phyloP scores from a whole-genome alignment of 2,329 filamentous ascomycete genomes.

The Neocucurbitaria cava region DNA sequence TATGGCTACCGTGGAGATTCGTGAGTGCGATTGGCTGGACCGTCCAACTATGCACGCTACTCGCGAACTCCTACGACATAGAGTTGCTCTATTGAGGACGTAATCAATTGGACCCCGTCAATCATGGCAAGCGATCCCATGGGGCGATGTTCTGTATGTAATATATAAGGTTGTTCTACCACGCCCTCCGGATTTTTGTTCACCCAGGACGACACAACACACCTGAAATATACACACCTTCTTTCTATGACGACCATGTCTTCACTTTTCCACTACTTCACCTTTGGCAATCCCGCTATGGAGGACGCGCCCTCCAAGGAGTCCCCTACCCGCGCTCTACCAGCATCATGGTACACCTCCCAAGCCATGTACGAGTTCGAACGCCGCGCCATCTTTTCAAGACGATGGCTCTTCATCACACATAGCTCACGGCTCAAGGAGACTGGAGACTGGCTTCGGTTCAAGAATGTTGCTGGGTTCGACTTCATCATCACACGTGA shows the following conservation, averaged over 20 bases:
- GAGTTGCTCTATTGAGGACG: background rate
- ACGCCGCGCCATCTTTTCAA: slow-evolving; percentile 54
- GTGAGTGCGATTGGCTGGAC: slow-evolving; percentile 2
- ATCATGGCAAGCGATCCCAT: background rate
- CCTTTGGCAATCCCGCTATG: slow-evolving; percentile 14
- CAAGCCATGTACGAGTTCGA: slow-evolving; percentile 56
- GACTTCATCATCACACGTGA: slow-evolving; percentile 29
- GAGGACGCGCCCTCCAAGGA: slow-evolving; percentile 3
- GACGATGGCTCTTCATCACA: slow-evolving; percentile 48
- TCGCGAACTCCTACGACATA: slow-evolving; percentile 1
- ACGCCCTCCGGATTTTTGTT: background rate
- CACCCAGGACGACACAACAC: background rate
- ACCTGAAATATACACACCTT: background rate
- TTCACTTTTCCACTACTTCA: slow-evolving; percentile 25
- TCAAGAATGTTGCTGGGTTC: slow-evolving; percentile 27
- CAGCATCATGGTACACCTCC: slow-evolving; percentile 55
- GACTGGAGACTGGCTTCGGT: slow-evolving; percentile 28
- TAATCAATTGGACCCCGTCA: background rate
- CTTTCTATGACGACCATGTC: background rate
- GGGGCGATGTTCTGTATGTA: background rate
- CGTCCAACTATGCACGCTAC: background rate
- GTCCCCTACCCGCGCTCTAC: slow-evolving; percentile 43
- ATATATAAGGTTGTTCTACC: background rate
- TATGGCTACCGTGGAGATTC: background rate
- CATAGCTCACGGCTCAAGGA: slow-evolving; percentile 34